These are phyloP conservation scores for Nigrospora osmanthi DNA, from an alignment of 2,329 filamentous ascomycete genomes.

Conservation along the genomic window DNA sequence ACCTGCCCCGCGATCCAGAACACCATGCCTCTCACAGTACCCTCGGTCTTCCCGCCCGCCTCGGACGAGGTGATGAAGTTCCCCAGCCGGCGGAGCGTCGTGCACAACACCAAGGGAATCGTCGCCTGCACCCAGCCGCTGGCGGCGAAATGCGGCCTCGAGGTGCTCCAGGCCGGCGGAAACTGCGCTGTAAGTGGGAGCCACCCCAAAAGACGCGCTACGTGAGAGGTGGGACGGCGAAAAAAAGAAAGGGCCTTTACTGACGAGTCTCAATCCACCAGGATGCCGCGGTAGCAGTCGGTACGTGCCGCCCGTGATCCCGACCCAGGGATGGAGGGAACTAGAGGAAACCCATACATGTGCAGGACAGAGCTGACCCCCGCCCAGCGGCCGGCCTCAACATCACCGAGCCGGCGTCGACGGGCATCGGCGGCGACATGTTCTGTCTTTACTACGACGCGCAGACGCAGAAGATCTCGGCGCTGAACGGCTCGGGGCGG, in stretches of 20 bases:
- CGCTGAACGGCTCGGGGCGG: conserved; percentile 90
- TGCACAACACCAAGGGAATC: conserved; percentile 89
- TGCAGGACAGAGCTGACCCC: not conserved
- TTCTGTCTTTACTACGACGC: conserved; percentile 92
- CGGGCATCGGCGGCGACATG: conserved; percentile 94
- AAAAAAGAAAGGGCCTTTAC: not conserved
- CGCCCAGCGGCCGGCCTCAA: conserved; percentile 75
- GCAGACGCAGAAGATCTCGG: conserved; percentile 70
- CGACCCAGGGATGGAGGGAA: not conserved
- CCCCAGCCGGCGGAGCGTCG: conserved; percentile 77
- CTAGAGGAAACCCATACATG: conserved; percentile 1
- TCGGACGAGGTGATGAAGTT: conserved; percentile 53
- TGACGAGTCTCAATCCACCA: not conserved
- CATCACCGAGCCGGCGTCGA: conserved; percentile 86
- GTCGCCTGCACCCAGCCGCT: conserved; percentile 85
- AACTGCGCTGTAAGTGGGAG: conserved; percentile 73
- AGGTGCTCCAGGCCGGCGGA: conserved; percentile 77
- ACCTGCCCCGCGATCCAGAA: too few species aligned
- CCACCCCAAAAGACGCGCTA: not conserved
- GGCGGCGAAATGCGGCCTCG: conserved; percentile 79
- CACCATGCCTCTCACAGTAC: conserved; percentile 38
- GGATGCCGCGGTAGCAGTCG: conserved; percentile 94
- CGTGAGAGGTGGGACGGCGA: not conserved
- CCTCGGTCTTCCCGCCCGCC: conserved; percentile 37
- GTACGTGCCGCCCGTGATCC: conserved; percentile 33